These are phyloP conservation scores for Phytophthora kernoviae DNA, from an alignment of 352 stramenopile species.

Conservation along the genomic window DNA sequence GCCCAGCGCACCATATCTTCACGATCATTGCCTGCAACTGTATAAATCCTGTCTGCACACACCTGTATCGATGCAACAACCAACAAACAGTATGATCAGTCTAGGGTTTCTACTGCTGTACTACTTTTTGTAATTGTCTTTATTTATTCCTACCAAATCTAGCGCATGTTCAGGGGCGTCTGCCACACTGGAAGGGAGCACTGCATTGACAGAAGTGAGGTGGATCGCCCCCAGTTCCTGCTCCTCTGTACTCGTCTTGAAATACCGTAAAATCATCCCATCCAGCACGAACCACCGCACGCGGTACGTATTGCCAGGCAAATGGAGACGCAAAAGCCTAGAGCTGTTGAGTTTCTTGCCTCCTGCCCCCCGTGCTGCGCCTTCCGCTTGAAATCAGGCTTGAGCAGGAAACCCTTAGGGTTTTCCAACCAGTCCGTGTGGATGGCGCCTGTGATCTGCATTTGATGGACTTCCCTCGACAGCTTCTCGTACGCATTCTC, in stretches of 20 bases:
- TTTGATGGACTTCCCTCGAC: constrained; percentile 89
- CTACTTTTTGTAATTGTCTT: neutral
- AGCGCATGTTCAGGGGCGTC: constrained; percentile 85
- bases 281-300: constrained; percentile 89
- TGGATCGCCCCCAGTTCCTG: constrained; percentile 90
- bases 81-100: constrained; percentile 6
- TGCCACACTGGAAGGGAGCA: constrained; percentile 88
- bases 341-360: constrained; percentile 88
- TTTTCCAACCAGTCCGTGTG: constrained; percentile 91
- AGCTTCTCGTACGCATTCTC: constrained; percentile 92
- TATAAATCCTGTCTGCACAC: constrained; percentile 89
- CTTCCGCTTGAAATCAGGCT: constrained; percentile 90
- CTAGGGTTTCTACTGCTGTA: neutral
- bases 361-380: constrained; percentile 79
- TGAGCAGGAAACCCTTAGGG: constrained; percentile 87
- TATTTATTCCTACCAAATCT: constrained; percentile 61
- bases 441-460: constrained; percentile 89
- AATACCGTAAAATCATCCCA: constrained; percentile 89
- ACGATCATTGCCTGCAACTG: constrained; percentile 80
- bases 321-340: constrained; percentile 73
- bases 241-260: constrained; percentile 87
- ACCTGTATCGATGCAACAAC: constrained; percentile 44
- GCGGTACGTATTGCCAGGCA: constrained; percentile 82
- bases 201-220: constrained; percentile 85
- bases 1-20: constrained; percentile 92